These are phyloP conservation scores for Gnomoniopsis smithogilvyi DNA, from an alignment of 2,329 filamentous ascomycete species.

Conservation along the genomic window DNA sequence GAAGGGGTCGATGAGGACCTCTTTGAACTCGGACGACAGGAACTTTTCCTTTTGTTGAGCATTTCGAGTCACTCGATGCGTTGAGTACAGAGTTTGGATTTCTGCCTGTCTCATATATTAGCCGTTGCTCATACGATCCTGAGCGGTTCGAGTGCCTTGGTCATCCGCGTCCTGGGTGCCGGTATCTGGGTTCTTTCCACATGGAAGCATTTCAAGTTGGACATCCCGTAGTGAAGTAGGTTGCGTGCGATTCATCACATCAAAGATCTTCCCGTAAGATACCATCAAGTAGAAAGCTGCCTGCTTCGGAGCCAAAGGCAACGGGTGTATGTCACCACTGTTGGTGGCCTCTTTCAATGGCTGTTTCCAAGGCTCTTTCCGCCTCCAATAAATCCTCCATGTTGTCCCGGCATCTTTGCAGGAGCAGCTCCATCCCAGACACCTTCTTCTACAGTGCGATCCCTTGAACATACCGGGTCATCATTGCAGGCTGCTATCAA, in stretches of 20 bases:
- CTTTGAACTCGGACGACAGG: conserved; percentile 62
- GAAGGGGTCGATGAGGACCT: conserved; percentile 73
- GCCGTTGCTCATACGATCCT: background rate
- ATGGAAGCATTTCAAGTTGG: no score
- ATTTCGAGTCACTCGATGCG: conserved; percentile 74
- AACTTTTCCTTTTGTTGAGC: conserved; percentile 72
- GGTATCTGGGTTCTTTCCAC: background rate
- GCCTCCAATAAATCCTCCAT: no score
- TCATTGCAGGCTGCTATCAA: conserved; percentile 66
- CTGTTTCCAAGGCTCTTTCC: no score
- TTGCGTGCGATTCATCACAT: no score
- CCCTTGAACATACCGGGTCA: conserved; percentile 54
- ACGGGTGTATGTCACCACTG: no score
- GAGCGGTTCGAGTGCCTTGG: background rate
- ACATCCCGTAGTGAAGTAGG: no score
- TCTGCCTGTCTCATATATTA: conserved; percentile 42
- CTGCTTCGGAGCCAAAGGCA: no score
- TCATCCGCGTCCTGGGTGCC: background rate
- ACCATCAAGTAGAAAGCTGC: no score
- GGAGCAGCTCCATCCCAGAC: background rate
- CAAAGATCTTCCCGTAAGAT: no score
- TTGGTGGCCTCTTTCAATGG: no score
- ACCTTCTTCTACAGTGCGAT: background rate
- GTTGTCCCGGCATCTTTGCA: no score
- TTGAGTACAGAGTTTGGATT: conserved; percentile 70